A percentile compares a stretch with the other conserved stretches of the same genome.
These are phyloP conservation scores for Haplosporangium sp. DNA, from an alignment of 371 early-diverging fungal species.

Conservation along the genomic window DNA sequence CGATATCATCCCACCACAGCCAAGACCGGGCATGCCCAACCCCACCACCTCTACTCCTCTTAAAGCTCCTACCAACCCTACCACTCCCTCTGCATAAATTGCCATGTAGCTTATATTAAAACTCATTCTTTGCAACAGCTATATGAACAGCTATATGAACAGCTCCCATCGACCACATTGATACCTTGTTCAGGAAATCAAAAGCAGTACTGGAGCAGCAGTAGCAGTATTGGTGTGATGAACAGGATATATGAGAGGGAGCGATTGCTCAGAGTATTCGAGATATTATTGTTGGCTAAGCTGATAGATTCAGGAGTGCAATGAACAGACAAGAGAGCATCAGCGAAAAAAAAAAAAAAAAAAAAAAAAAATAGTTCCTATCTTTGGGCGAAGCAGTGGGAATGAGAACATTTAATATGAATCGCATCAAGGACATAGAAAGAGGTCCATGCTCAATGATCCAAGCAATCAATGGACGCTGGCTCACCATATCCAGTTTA, in stretches of 20 bases:
- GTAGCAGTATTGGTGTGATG: background rate
- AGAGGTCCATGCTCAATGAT: too few species aligned
- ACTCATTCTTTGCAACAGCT: background rate
- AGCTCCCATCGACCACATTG: background rate
- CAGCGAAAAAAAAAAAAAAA: background rate
- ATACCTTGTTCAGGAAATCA: too few species aligned
- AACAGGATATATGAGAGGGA: background rate
- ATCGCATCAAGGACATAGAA: too few species aligned
- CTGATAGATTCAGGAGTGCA: constrained; percentile 6
- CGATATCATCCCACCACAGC: constrained; percentile 66
- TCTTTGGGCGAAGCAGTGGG: constrained; percentile 1
- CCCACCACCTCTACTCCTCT: constrained; percentile 51
- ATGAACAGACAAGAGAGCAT: background rate
- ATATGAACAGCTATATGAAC: too few species aligned
- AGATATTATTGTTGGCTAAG: too few species aligned
- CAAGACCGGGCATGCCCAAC: constrained; percentile 69
- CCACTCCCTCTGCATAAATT: constrained; percentile 46
- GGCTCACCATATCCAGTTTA: too few species aligned
- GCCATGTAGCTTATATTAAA: background rate
- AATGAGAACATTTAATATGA: background rate
- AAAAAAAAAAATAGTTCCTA: background rate
- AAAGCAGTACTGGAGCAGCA: background rate
- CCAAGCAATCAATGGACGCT: too few species aligned
- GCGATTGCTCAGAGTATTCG: too few species aligned
- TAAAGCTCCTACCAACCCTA: constrained; percentile 24